Percentiles rank a stretch among this genome's conserved stretches.
These are phyloP conservation scores for Penicillium robsamsonii DNA, from an alignment of 495 filamentous ascomycete genomes.

Conservation along the genomic window DNA sequence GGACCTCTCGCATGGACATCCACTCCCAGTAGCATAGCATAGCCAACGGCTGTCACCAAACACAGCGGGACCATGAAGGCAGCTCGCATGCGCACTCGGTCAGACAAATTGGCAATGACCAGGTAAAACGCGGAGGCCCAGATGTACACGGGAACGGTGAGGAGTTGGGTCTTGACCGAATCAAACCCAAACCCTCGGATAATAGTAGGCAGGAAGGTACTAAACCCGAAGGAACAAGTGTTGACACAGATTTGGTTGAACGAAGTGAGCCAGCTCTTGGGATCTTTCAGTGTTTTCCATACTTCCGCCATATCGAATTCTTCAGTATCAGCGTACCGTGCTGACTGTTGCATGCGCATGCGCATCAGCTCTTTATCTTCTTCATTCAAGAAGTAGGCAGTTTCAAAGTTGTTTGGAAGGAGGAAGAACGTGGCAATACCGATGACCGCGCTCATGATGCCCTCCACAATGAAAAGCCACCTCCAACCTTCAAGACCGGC, in stretches of 20 bases:
- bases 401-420: constrained; percentile 16
- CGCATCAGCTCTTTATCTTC: constrained; percentile 20
- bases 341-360: constrained; percentile 14
- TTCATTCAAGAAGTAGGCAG: constrained; percentile 19
- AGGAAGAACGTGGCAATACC: constrained; percentile 19
- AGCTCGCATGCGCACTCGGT: constrained; percentile 18
- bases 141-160: constrained; percentile 23
- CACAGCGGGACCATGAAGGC: constrained; percentile 17
- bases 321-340: constrained; percentile 11
- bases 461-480: constrained; percentile 46
- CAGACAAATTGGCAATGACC: constrained; percentile 15
- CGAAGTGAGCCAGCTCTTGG: constrained; percentile 19
- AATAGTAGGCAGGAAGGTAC: constrained; percentile 21
- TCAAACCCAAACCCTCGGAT: constrained; percentile 17
- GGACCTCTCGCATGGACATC: constrained; percentile 15
- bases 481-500: constrained; percentile 36
- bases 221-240: constrained; percentile 17
- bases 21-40: constrained; percentile 17
- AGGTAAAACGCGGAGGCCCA: constrained; percentile 18
- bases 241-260: constrained; percentile 22
- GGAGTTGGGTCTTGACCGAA: constrained; percentile 16
- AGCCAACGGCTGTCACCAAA: constrained; percentile 18
- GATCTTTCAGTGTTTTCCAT: constrained; percentile 15
- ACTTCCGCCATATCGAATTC: constrained; percentile 18
- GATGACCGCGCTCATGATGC: constrained; percentile 22